Percentiles rank a stretch among this genome's conserved stretches.
Conservation (phyloP, 1,284 basidiomycete species). For the Heliocybe sulcata region DNA sequence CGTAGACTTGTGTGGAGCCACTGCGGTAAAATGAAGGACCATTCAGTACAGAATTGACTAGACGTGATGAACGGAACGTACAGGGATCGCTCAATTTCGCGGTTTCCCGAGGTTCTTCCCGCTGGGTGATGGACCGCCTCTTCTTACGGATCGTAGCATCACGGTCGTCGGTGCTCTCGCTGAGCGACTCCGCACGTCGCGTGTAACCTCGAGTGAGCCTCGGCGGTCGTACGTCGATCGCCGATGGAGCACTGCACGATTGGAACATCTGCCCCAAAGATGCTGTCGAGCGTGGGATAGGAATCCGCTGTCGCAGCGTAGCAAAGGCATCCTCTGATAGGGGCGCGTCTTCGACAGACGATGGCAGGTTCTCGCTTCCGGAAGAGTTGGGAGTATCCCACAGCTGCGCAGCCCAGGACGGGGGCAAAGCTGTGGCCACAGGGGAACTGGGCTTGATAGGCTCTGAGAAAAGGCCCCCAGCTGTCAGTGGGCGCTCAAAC, state of each 20-base stretch:
- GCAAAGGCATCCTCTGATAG: slow-evolving; percentile 13
- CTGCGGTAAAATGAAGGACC: neutral
- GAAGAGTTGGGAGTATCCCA: slow-evolving; percentile 33
- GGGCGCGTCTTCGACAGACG: slow-evolving; percentile 12
- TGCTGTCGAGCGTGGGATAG: slow-evolving; percentile 2
- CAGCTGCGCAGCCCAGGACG: slow-evolving; percentile 55
- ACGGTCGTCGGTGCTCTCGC: slow-evolving; percentile 45
- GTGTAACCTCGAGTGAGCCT: slow-evolving; percentile 49
- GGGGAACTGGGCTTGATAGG: slow-evolving; percentile 47
- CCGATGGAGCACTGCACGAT: slow-evolving; percentile 63
- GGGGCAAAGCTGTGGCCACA: slow-evolving; percentile 37
- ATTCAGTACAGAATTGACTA: slow-evolving; percentile 4
- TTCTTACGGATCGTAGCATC: slow-evolving; percentile 66
- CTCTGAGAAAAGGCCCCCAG: slow-evolving; percentile 12
- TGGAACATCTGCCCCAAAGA: slow-evolving; percentile 58
- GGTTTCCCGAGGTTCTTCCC: slow-evolving; percentile 31
- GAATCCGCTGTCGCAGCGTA: slow-evolving; percentile 14
- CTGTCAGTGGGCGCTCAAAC: slow-evolving; percentile 21
- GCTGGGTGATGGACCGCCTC: slow-evolving; percentile 38
- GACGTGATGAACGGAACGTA: slow-evolving; percentile 13
- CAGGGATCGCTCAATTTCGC: slow-evolving; percentile 21
- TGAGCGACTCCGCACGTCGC: slow-evolving; percentile 57
- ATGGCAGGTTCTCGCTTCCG: slow-evolving; percentile 11
- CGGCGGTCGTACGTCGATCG: slow-evolving; percentile 34
- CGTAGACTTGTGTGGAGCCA: slow-evolving; percentile 55